Conservation (phyloP, 176 grass and related monocot species). For the Ananas comosus region DNA sequence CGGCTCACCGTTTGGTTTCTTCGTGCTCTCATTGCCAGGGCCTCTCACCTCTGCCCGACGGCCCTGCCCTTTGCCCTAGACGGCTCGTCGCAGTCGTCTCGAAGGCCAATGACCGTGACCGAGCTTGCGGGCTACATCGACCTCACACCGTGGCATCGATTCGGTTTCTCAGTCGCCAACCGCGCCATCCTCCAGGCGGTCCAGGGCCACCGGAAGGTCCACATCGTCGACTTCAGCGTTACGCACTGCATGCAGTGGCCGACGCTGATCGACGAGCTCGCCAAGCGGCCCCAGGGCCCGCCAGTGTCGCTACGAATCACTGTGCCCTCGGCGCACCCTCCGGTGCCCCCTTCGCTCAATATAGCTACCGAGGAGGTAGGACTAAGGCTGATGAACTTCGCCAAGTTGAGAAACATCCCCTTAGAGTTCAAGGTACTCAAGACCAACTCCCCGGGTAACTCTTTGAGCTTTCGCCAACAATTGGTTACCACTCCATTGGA, state of each 20-base stretch:
- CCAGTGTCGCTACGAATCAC: constrained; percentile 15
- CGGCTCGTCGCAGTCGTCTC: neutral
- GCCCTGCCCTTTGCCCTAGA: neutral
- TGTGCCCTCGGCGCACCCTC: constrained; percentile 9
- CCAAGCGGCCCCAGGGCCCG: constrained; percentile 8
- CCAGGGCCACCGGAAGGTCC: constrained; percentile 8
- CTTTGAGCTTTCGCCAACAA: constrained; percentile 10
- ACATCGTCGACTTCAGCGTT: constrained; percentile 17
- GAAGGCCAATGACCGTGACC: constrained; percentile 9
- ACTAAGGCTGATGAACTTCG: constrained; percentile 11
- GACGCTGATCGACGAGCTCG: constrained; percentile 22
- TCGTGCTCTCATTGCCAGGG: constrained; percentile 6
- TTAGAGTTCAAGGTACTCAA: constrained; percentile 21
- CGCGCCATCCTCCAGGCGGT: constrained; percentile 15
- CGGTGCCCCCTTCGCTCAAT: constrained; percentile 15
- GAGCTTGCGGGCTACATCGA: constrained; percentile 23
- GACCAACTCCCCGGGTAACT: neutral
- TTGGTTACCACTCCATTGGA: neutral
- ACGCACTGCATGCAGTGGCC: constrained; percentile 24
- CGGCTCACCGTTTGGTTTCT: constrained; percentile 23
- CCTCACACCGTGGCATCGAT: constrained; percentile 27
- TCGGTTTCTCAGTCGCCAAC: constrained; percentile 21
- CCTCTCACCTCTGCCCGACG: constrained; percentile 14
- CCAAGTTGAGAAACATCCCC: constrained; percentile 12
- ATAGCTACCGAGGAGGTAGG: constrained; percentile 14